phyloP scores from a whole-genome alignment of 176 grass and related monocot genomes.

The Dendrocalamus sinicus region DNA sequence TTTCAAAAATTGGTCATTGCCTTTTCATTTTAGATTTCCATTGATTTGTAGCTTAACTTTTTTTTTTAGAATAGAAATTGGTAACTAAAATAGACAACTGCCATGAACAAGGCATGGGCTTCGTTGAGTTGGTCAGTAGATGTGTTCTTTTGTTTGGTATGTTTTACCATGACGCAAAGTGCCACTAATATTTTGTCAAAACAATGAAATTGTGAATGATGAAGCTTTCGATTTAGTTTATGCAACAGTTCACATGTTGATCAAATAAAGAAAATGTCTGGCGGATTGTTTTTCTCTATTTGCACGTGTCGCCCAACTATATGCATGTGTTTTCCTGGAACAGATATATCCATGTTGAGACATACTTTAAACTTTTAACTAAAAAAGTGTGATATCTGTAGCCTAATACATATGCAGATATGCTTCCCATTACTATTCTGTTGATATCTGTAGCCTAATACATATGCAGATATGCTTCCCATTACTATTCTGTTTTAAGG shows the following conservation, averaged over 20 bases:
- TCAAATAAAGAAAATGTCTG: background rate
- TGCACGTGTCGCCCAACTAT: background rate
- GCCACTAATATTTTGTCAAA: background rate
- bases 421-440: background rate
- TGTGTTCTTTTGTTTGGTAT: slow-evolving; percentile 17
- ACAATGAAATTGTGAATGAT: slow-evolving; percentile 4
- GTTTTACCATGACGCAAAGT: background rate
- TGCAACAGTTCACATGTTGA: background rate
- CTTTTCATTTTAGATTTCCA: slow-evolving; percentile 1
- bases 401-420: slow-evolving; percentile 2
- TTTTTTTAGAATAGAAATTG: slow-evolving; percentile 15
- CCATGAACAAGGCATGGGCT: background rate
- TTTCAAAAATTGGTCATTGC: background rate
- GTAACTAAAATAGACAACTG: slow-evolving; percentile 21
- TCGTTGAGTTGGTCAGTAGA: slow-evolving; percentile 13
- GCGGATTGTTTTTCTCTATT: background rate
- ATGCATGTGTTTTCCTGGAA: background rate
- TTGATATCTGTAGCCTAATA: slow-evolving; percentile 28
- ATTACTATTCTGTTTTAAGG: slow-evolving; percentile 13
- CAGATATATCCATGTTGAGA: background rate
- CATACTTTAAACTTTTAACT: background rate
- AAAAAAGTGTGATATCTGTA: slow-evolving; percentile 21
- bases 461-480: background rate
- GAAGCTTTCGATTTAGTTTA: background rate
- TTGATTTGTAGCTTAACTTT: background rate